Evolutionary conservation across 2,329 filamentous ascomycete genomes (phyloP), one percentile per base, ranked within the genome.

Genomic region (Zelopaecilomyces penicillatus): DNA sequence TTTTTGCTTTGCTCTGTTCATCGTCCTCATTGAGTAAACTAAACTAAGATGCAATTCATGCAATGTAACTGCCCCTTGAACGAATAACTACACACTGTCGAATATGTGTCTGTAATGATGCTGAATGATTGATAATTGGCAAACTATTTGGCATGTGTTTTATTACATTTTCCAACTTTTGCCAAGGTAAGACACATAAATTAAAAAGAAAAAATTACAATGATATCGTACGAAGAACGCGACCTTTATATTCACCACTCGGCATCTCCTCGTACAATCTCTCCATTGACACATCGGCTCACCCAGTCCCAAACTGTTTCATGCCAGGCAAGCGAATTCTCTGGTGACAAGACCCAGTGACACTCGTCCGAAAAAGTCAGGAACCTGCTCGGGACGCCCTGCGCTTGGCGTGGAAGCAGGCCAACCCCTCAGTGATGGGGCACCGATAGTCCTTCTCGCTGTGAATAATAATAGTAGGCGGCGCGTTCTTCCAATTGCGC

Each of bases 301-400:
- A 85, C 79, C 75, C 78, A 87, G 49, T 80, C 78, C 44, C 86
- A 63, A 7, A 87, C 81, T 2, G 76, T 75, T 42, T 71, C 70
- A 57, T 87, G 78, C 84, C 84, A 88, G 37, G 83, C 64, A 39
- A 85, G 63, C 19, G 73, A 71, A 57, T 87, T 87, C 63, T 86
- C 83, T 1, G 76, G 76, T 50, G 83, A 81, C 39, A 82, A 56
- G 4, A 87, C 81, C 74, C 76, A 85, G 55, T 86, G 82, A 41
- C 82, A 80, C 63, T 88, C 84, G 57, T 87, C 84, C 0, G 83
- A 77, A 55, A 89, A 90, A 1, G 75, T 82, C 57, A 90, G 54
- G 48, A 88, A 80, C 48, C 80, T 76, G 50, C 81, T 85, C 32
- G 82, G 76, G 3, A 89, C 73, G 1, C 81, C 81, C 42, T 74